Evolutionary conservation across 192 early-diverging fungal genomes (phyloP).

Genomic region (Oehlia diaphana): DNA sequence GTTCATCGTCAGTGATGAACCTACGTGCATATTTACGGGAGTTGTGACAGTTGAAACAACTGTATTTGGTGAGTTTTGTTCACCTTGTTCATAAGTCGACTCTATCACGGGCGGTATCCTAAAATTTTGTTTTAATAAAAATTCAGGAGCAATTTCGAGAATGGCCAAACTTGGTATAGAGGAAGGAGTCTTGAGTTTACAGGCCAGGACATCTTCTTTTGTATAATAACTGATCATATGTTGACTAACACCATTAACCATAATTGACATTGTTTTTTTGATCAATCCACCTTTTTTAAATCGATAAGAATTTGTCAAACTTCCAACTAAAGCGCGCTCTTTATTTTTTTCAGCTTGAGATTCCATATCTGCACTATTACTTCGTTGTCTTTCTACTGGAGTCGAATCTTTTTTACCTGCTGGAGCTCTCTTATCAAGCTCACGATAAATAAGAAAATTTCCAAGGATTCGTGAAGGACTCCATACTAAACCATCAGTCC

Average conservation of each 20-base stretch:
- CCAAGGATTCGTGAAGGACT: constrained; percentile 81
- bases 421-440: constrained; percentile 53
- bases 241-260: constrained; percentile 63
- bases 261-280: constrained; percentile 79
- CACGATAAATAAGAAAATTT: constrained; percentile 82
- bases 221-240: constrained; percentile 61
- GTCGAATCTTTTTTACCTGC: constrained; percentile 55
- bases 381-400: constrained; percentile 30
- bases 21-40: neutral
- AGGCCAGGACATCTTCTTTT: constrained; percentile 54
- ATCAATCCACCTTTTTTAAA: constrained; percentile 67
- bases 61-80: constrained; percentile 3
- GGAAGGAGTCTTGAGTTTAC: constrained; percentile 54
- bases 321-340: constrained; percentile 57
- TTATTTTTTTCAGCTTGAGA: constrained; percentile 48
- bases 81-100: constrained; percentile 36
- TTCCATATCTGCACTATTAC: constrained; percentile 34
- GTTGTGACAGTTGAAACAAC: neutral
- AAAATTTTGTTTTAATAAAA: constrained; percentile 62
- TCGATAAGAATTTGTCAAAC: constrained; percentile 55
- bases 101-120: constrained; percentile 53
- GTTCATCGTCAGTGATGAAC: neutral
- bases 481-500: constrained; percentile 85
- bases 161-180: constrained; percentile 52
- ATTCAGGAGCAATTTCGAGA: constrained; percentile 59